Evolutionary conservation across 148 eudicot genomes (phyloP).

Genomic region (Cornus controversa): DNA sequence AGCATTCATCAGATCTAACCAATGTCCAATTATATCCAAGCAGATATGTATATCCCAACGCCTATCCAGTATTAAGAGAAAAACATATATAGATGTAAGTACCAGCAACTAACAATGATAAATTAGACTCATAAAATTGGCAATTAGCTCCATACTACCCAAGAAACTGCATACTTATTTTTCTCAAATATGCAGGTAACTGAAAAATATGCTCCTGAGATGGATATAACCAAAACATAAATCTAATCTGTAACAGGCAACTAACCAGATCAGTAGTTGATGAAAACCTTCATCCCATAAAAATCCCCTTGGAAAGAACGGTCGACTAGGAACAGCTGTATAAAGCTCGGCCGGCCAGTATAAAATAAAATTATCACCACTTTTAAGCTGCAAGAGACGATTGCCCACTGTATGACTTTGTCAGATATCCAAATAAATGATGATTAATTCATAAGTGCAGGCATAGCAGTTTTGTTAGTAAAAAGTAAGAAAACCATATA

Average conservation of each 20-base stretch:
- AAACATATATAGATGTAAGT: background rate
- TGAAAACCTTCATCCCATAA: constrained; percentile 99
- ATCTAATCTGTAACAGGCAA: constrained; percentile 13
- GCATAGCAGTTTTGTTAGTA: background rate
- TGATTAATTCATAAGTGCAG: background rate
- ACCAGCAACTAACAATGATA: background rate
- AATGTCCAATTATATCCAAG: constrained; percentile 93
- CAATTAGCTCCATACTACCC: background rate
- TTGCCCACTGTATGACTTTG: constrained; percentile 29
- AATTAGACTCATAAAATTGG: background rate
- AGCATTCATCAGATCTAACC: constrained; percentile 93
- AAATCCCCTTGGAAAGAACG: constrained; percentile 94
- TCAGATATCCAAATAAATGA: constrained; percentile 24
- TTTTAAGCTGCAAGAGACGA: constrained; percentile 48
- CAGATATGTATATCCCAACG: constrained; percentile 81
- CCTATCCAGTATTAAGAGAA: constrained; percentile 32
- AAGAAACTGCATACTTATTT: background rate
- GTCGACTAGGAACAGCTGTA: constrained; percentile 98
- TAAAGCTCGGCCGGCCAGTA: constrained; percentile 99
- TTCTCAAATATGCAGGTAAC: background rate
- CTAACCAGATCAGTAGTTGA: constrained; percentile 90
- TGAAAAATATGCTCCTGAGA: background rate
- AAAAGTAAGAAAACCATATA: background rate
- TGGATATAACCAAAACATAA: background rate
- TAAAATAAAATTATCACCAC: constrained; percentile 49